Evolutionary conservation across 257 asterid genomes (phyloP).

Genomic region (Coffea eugenioides): DNA sequence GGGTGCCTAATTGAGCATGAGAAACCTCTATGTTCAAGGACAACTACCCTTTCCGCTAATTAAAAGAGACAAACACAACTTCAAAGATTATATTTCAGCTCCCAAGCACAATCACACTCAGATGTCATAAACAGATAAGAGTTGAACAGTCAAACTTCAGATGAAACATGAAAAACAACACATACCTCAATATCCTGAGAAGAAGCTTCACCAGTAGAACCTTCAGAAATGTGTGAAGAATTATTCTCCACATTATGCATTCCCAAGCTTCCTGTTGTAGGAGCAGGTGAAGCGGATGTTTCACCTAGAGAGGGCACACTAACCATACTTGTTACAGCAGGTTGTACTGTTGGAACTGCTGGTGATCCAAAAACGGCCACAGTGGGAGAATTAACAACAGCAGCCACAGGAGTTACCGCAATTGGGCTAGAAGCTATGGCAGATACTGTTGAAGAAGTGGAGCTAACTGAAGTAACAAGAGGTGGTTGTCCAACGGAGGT

Average conservation of each 20-base stretch:
- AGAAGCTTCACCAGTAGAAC: conserved; percentile 58
- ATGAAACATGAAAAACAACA: conserved; percentile 14
- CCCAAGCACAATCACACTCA: neutral
- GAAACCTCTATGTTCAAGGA: neutral
- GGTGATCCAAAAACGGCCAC: conserved; percentile 50
- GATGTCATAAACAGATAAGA: conserved; percentile 2
- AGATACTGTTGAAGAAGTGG: conserved; percentile 36
- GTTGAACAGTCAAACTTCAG: conserved; percentile 18
- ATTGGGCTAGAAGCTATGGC: conserved; percentile 55
- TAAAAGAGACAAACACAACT: neutral
- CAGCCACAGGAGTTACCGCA: conserved; percentile 48
- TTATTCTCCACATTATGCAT: conserved; percentile 42
- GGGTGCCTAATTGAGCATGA: neutral
- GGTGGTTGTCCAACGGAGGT: conserved; percentile 50
- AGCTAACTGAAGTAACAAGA: conserved; percentile 37
- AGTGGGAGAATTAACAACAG: conserved; percentile 50
- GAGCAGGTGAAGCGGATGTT: conserved; percentile 49
- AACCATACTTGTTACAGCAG: conserved; percentile 34
- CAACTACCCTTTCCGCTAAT: neutral
- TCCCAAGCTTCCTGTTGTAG: conserved; percentile 37
- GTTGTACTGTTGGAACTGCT: conserved; percentile 41
- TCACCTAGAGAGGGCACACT: conserved; percentile 46
- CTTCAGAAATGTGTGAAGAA: conserved; percentile 39
- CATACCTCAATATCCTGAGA: conserved; percentile 67
- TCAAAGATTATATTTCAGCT: neutral